Percentiles rank a stretch among this genome's conserved stretches.
phyloP scores from a whole-genome alignment of 306 rosid genomes.

The Prunus mongolica region DNA sequence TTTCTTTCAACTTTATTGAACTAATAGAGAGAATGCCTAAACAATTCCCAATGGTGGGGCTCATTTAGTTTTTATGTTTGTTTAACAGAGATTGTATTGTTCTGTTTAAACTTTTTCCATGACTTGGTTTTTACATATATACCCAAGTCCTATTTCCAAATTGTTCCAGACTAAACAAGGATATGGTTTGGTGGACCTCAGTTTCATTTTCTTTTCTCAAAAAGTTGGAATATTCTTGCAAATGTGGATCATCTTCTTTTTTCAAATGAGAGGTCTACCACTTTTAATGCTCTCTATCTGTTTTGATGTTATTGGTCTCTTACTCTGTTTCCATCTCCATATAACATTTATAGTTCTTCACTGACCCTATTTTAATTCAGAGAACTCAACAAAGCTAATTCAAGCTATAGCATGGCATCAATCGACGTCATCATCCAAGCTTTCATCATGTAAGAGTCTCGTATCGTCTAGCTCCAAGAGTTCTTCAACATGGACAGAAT shows the following conservation, averaged over 20 bases:
- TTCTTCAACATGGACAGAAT: constrained; percentile 71
- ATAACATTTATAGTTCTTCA: background rate
- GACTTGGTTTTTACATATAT: background rate
- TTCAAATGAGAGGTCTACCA: constrained; percentile 4
- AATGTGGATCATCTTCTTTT: background rate
- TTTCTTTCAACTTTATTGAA: background rate
- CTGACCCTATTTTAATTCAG: constrained; percentile 45
- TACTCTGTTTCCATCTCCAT: background rate
- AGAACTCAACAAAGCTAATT: constrained; percentile 81
- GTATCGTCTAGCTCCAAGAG: constrained; percentile 56
- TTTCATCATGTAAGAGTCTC: constrained; percentile 83
- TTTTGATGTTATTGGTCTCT: background rate
- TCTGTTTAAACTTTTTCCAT: background rate
- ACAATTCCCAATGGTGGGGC: constrained; percentile 12
- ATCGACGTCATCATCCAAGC: constrained; percentile 53
- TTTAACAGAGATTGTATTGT: background rate
- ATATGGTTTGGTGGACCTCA: background rate
- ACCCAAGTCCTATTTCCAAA: background rate
- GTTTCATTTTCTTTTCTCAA: background rate
- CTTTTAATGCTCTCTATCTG: background rate
- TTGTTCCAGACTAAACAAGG: background rate
- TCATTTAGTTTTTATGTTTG: background rate
- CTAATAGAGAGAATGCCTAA: background rate
- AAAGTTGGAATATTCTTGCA: constrained; percentile 5
- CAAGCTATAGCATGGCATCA: constrained; percentile 75